A percentile compares a stretch with the other conserved stretches of the same genome.
Conservation (phyloP, 441 rosid species). For the Monsonia emarginata region DNA sequence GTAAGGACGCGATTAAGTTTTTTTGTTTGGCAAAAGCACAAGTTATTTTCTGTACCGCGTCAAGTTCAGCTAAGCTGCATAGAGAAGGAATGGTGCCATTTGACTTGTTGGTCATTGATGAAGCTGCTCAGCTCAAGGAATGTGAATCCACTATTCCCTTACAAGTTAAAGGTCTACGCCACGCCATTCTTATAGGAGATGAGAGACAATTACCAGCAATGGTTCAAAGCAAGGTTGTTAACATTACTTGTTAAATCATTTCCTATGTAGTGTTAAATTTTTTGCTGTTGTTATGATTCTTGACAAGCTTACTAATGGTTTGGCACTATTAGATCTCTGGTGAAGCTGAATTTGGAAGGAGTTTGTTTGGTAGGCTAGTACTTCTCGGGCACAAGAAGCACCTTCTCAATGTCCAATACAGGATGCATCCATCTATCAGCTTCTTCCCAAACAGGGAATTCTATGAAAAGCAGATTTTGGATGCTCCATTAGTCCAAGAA, state of each 20-base stretch:
- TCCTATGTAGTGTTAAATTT: neutral
- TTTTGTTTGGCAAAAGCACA: constrained; percentile 10
- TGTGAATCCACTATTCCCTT: constrained; percentile 19
- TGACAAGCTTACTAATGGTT: neutral
- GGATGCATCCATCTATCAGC: constrained; percentile 13
- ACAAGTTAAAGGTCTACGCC: constrained; percentile 13
- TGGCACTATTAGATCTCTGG: constrained; percentile 1
- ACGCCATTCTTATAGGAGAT: constrained; percentile 6
- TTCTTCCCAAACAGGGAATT: neutral
- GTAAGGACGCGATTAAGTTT: neutral
- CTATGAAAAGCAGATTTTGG: neutral
- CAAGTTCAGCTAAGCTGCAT: constrained; percentile 11
- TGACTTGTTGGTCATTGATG: constrained; percentile 16
- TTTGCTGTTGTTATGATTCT: neutral
- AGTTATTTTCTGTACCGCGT: constrained; percentile 16
- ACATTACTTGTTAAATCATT: neutral
- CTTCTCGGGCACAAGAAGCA: constrained; percentile 1
- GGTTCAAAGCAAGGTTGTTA: constrained; percentile 12
- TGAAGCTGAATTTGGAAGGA: constrained; percentile 10
- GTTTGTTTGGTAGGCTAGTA: constrained; percentile 8
- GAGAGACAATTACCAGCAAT: constrained; percentile 6
- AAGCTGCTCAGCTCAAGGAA: constrained; percentile 20
- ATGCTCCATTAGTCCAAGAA: neutral
- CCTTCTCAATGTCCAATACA: constrained; percentile 9
- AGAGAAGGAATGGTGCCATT: neutral